Conservation (phyloP, 495 filamentous ascomycete genomes). For the Parathielavia appendiculata region DNA sequence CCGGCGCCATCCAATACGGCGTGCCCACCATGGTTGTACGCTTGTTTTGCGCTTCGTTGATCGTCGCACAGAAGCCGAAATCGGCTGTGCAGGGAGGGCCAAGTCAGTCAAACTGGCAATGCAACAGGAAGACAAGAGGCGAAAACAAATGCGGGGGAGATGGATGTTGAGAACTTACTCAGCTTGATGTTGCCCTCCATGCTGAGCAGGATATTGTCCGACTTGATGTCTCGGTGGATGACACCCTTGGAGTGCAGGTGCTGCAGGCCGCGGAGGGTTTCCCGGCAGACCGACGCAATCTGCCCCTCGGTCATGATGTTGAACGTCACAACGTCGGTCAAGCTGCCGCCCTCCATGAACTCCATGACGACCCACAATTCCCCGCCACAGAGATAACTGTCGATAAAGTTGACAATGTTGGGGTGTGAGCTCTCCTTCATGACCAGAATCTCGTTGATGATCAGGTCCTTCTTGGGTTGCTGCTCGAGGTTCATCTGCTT, state of each 20-base stretch:
- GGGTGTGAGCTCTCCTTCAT: constrained; percentile 99
- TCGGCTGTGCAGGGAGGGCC: constrained; percentile 58
- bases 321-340: constrained; percentile 97
- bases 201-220: constrained; percentile 94
- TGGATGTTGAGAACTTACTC: constrained; percentile 65
- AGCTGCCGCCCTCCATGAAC: constrained; percentile 96
- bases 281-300: constrained; percentile 90
- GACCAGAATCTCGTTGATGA: constrained; percentile 97
- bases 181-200: constrained; percentile 95
- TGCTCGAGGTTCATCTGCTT: constrained; percentile 99
- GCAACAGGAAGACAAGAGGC: not conserved
- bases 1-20: constrained; percentile 99
- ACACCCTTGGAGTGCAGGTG: constrained; percentile 96
- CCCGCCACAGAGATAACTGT: constrained; percentile 81
- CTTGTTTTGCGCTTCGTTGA: constrained; percentile 95
- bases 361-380: constrained; percentile 99
- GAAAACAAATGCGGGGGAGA: not conserved
- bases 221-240: constrained; percentile 98
- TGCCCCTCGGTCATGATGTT: constrained; percentile 98
- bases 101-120: constrained; percentile 5
- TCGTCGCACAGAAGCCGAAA: constrained; percentile 98
- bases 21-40: constrained; percentile 99
- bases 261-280: constrained; percentile 88
- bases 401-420: constrained; percentile 99
- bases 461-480: constrained; percentile 97